Evolutionary conservation across 2,329 filamentous ascomycete species (phyloP), one percentile per base, ranked within the genome.

Genomic region (Simplicillium sp.): DNA sequence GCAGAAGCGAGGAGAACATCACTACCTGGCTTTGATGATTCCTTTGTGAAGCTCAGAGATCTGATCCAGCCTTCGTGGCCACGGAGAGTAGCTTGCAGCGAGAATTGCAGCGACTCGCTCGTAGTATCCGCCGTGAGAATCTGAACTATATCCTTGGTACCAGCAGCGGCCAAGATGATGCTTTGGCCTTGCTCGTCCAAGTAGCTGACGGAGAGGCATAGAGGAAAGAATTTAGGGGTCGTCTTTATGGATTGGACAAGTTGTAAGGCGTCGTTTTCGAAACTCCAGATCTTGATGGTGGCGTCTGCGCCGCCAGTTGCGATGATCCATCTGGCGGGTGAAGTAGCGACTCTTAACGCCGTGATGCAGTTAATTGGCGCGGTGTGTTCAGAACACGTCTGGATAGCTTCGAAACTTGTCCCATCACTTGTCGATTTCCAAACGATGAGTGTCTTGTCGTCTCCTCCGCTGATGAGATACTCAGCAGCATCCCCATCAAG

Each of bases 51-150:
- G 47, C 82, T 82, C 11, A 98, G 69, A 12, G 87, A 90, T 37
- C 90, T 75, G 36, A 98, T 80, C 92, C 92, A 98, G 42, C 86
- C 90, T 62, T 98, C 92, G 54, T 98, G 92, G 3, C 92, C 92
- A 1, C 79, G 74, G 15, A 98, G 72, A 0, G 81, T 89, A 11
- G 88, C 84, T 46, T 84, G 81, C 7, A 84, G 71, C 20, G 72
- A 68, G 51, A 95, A 95, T 1, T 73, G 62, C 3, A 59, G 49
- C 2, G 57, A 51, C 7, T 59, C 51, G 13, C 51, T 40, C 7
- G 57, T 53, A 29, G 67, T 54, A 5, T 73, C 65, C 2, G 81
- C 70, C 31, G 82, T 75, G 49, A 84, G 90, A 11, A 97, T 70
- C 51, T 96, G 88, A 36, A 98, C 77, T n/a, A 70, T 75, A 42